Base-by-base conservation (phyloP, 495 filamentous ascomycete genomes). In the Penicillium samsonianum region DNA sequence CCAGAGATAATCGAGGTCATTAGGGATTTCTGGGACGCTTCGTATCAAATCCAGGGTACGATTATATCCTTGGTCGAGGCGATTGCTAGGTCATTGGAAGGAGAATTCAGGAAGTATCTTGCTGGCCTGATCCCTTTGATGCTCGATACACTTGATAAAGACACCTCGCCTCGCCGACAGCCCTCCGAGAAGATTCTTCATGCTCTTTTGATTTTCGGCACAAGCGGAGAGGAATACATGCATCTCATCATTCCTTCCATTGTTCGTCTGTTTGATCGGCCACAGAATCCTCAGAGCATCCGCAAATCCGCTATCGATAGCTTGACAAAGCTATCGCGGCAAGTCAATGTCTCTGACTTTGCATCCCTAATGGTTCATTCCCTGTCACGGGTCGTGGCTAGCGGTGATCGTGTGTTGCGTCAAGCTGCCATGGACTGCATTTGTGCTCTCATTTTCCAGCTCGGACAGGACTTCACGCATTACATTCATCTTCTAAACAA, bases 211-310 rank as follows among this genome's bases (percentile, higher is more conserved):
- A 87, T 99, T 0, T 97, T 99, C 69, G 94, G 95, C n/a, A 86
- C 91, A 14, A 96, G 91, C 65, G 89, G 87, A 16, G 94, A 98
- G 69, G 93, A 97, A 69, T 97, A 98, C 72, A 98, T 99, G 94
- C 94, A 98, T 71, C 80, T 99, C 28, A 98, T 99, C 61, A 92
- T 99, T 35, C 94, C 94, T 8, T 88, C 92, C n/a, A 89, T 99
- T 57, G 90, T 99, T 17, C 83, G 87, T 16, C 84, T 96, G 52
- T 96, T 97, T 65, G 91, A 98, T 64, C 92, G 88, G 57, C 82
- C 85, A 19, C 84, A 87, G 37, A 87, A 94, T 58, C 90, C 90
- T 6, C 75, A 81, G 10, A 84, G 85, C 57, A 81, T 95, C 40
- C 87, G 92, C 30, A 93, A 92, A 69, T 84, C 84, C 28, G 92